phyloP scores from a whole-genome alignment of 768 basidiomycete species.

The Amanita rubescens region DNA sequence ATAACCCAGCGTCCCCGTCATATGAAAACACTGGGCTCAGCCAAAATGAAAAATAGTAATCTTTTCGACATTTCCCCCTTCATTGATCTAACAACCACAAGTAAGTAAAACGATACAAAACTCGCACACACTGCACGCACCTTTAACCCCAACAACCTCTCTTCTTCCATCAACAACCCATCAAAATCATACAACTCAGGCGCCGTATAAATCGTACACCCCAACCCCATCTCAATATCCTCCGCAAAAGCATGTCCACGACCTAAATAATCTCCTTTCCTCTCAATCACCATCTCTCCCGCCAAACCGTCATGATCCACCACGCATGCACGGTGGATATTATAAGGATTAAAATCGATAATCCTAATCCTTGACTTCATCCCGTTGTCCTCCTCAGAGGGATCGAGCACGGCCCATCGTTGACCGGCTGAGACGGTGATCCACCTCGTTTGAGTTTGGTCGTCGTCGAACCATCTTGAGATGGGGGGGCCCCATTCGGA shows the following conservation, averaged over 20 bases:
- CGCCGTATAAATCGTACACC: conserved; percentile 13
- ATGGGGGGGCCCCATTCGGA: conserved; percentile 25
- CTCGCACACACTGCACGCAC: conserved; percentile 15
- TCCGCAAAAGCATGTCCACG: conserved; percentile 18
- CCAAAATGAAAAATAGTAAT: neutral
- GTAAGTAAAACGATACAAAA: neutral
- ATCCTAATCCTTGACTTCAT: conserved; percentile 1
- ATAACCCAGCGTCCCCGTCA: neutral
- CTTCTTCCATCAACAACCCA: conserved; percentile 34
- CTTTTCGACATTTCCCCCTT: neutral
- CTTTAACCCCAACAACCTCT: conserved; percentile 29
- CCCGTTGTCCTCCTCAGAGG: conserved; percentile 4
- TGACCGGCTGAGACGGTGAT: conserved; percentile 31
- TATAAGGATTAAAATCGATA: conserved; percentile 23
- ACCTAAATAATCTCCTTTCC: conserved; percentile 2
- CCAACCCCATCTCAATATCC: conserved; percentile 18
- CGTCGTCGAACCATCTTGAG: conserved; percentile 26
- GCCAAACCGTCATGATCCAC: neutral
- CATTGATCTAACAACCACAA: neutral
- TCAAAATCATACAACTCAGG: conserved; percentile 14
- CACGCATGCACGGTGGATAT: neutral
- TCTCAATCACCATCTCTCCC: neutral
- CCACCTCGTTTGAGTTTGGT: conserved; percentile 27
- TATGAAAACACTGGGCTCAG: neutral
- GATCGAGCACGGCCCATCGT: conserved; percentile 20